These are phyloP conservation scores for Carex myosuroides DNA, from an alignment of 176 grass and related monocot genomes.

Conservation along the genomic window DNA sequence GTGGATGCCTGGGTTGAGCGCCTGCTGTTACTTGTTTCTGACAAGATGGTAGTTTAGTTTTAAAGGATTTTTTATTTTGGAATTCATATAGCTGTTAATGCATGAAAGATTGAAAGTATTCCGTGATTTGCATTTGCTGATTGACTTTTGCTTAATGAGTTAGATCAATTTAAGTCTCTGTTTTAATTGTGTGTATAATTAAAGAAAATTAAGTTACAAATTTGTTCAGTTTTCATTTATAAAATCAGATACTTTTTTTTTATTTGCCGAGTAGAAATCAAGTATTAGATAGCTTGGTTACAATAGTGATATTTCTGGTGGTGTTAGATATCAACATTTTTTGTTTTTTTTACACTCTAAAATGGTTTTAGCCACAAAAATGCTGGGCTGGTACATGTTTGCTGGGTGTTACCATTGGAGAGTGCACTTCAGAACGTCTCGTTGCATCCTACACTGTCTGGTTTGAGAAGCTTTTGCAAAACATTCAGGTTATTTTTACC, in stretches of 20 bases:
- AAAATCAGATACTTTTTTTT: too few species aligned
- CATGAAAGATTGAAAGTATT: neutral
- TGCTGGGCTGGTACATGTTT: slow-evolving; percentile 35
- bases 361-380: slow-evolving; percentile 34
- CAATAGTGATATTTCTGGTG: neutral
- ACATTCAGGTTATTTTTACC: slow-evolving; percentile 31
- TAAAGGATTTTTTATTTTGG: neutral
- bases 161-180: neutral
- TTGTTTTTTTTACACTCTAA: neutral
- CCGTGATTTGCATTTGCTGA: neutral
- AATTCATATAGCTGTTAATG: neutral
- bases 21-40: slow-evolving; percentile 25
- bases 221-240: neutral
- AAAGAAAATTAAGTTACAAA: neutral
- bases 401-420: slow-evolving; percentile 33
- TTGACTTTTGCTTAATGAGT: neutral
- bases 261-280: neutral
- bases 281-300: neutral
- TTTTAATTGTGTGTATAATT: neutral
- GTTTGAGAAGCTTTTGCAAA: slow-evolving; percentile 37
- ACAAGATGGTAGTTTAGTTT: slow-evolving; percentile 30
- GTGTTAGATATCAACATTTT: neutral
- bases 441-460: slow-evolving; percentile 31
- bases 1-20: slow-evolving; percentile 41
- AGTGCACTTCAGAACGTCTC: slow-evolving; percentile 30